Evolutionary conservation across 495 filamentous ascomycete genomes (phyloP), one percentile per base, ranked within the genome.

Genomic region (Daldinia grandis): DNA sequence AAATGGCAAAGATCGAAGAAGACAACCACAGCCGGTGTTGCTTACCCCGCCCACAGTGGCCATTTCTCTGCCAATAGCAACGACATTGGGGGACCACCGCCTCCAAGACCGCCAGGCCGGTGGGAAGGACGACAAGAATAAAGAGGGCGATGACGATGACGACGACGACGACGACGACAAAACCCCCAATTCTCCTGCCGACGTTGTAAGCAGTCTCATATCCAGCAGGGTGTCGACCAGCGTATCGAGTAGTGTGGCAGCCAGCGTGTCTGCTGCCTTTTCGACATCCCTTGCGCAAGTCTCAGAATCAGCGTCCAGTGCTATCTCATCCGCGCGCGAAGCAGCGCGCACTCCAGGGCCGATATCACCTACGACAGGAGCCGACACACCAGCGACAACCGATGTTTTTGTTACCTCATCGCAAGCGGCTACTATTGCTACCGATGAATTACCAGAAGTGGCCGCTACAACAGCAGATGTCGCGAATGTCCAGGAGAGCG

Each of bases 181-280:
- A 10, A 12, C 17, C 1, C 42, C 42, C 3, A 47, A 47, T 1
- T 47, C 42, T 0, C 42, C 42, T 10, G 42, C 42, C 21, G 42
- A 47, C 9, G 42, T 47, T 47, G 19, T 47, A 21, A 47, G 42
- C 19, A 47, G 19, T 21, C 19, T 47, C 6, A 47, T 47, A 47
- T 47, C 42, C 21, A 57, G 25, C 42, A 59, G 56, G 10, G 60
- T 72, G 1, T 72, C 69, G 27, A 17, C 21, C 15, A 53, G 40
- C 37, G 62, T 70, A 19, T 73, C 73, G 15, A 64, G 49, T 8
- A 69, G 59, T 17, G 51, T 71, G 33, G 69, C 58, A 24, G 31
- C 17, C n/a, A 64, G 54, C 25, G 49, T 67, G 25, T 25, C 59
- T 3, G 8, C 50, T 5, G 4, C 33, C 1, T 64, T 72, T n/a